phyloP scores from a whole-genome alignment of 2,329 filamentous ascomycete species.

The Claviceps quebecensis region DNA sequence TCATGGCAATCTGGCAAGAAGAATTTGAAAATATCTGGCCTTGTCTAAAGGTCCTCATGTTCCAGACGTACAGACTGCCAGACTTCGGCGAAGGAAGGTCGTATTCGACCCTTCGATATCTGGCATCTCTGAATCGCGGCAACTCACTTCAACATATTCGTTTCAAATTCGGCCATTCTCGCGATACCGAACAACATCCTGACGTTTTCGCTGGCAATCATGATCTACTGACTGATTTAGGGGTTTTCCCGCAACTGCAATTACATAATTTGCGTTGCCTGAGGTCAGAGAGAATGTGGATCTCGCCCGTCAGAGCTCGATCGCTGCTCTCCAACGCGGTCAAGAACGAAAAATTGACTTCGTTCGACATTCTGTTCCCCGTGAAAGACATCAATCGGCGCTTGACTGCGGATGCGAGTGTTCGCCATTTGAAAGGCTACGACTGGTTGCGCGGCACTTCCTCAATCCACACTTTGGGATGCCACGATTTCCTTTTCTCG shows the following conservation, averaged over 20 bases:
- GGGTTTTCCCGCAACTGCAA: constrained; percentile 6
- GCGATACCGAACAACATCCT: constrained; percentile 6
- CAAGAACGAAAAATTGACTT: constrained; percentile 15
- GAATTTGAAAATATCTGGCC: constrained; percentile 6
- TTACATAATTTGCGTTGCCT: constrained; percentile 16
- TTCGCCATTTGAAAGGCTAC: too few relatives aligned
- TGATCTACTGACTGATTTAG: neutral
- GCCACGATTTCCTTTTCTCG: constrained; percentile 20
- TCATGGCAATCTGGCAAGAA: constrained; percentile 3
- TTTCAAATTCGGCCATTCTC: constrained; percentile 9
- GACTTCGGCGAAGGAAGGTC: too few relatives aligned
- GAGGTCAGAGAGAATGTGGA: constrained; percentile 14
- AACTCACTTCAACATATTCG: constrained; percentile 17
- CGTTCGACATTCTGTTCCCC: constrained; percentile 24
- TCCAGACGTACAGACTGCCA: neutral
- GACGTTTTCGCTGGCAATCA: constrained; percentile 3
- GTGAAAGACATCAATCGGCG: neutral
- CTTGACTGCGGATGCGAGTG: too few relatives aligned
- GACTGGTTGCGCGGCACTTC: too few relatives aligned
- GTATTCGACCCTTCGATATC: constrained; percentile 8
- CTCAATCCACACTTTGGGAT: too few relatives aligned
- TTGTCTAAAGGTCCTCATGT: constrained; percentile 10
- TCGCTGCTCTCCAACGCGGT: constrained; percentile 15
- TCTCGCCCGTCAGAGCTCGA: constrained; percentile 13
- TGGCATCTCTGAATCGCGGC: constrained; percentile 17